These are phyloP conservation scores for Leccinum fibrillosum DNA, from an alignment of 768 basidiomycete genomes.

Conservation along the genomic window DNA sequence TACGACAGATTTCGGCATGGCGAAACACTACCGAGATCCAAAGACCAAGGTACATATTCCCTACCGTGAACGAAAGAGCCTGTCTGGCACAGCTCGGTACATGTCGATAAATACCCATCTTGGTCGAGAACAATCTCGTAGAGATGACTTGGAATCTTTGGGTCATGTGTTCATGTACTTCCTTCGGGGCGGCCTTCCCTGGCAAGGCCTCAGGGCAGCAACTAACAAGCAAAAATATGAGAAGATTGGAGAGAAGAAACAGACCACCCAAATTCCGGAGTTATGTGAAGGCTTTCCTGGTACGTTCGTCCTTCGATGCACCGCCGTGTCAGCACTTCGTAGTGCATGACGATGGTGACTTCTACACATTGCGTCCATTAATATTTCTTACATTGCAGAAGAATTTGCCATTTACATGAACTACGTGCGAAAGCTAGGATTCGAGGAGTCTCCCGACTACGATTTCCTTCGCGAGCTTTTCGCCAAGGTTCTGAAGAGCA, in stretches of 20 bases:
- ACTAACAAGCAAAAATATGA: slow-evolving; percentile 99
- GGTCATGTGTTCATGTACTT: slow-evolving; percentile 99
- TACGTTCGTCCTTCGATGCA: slow-evolving; percentile 24
- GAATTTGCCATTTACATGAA: slow-evolving; percentile 99
- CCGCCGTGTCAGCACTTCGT: neutral
- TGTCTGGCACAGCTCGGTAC: slow-evolving; percentile 96
- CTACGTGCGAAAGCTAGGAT: slow-evolving; percentile 97
- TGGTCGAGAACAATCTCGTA: slow-evolving; percentile 89
- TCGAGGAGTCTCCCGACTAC: slow-evolving; percentile 97
- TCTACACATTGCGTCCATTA: slow-evolving; percentile 1
- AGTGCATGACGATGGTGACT: neutral
- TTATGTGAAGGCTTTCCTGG: slow-evolving; percentile 97
- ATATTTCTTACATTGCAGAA: slow-evolving; percentile 40
- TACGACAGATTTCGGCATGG: slow-evolving; percentile 93
- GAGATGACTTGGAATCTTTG: slow-evolving; percentile 94
- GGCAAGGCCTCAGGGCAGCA: slow-evolving; percentile 96
- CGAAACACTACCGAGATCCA: slow-evolving; percentile 98
- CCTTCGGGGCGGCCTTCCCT: slow-evolving; percentile 90
- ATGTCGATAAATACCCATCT: slow-evolving; percentile 99
- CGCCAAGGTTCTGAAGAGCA: slow-evolving; percentile 82
- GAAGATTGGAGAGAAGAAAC: slow-evolving; percentile 99
- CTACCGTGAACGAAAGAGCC: slow-evolving; percentile 96
- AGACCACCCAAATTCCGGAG: slow-evolving; percentile 87
- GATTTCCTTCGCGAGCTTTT: slow-evolving; percentile 97
- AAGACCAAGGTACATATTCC: slow-evolving; percentile 98